Evolutionary conservation across 371 early-diverging fungal species (phyloP), one percentile per base, ranked within the genome.

Genomic region (Rhizopus sp.): DNA sequence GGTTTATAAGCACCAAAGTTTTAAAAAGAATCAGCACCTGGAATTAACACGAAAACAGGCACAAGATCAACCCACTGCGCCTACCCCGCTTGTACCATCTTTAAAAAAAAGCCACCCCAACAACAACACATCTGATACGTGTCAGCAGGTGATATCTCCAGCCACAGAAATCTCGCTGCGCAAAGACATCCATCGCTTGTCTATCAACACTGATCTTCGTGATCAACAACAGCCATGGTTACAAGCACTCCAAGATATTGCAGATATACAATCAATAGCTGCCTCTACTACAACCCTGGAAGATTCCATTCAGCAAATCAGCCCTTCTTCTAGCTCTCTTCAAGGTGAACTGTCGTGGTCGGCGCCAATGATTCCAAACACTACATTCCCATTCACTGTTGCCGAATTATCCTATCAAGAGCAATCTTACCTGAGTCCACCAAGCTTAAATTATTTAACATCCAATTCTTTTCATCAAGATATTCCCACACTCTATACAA

Each of bases 141-240:
- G 38, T 5, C 46, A 46, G 23, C 46, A 23, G 29, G 46, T 29
- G 44, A 1, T 0, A n/a, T 1, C n/a, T 37, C 13, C 38, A 3
- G 13, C 38, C 38, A 37, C 7, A 4, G 38, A 37, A 37, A 10
- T 10, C 5, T 37, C 41, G 10, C 15, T 12, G 10, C 41, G 15
- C 29, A 9, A 7, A 46, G 29, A 46, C 9, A 46, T 8, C 46
- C 3, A 46, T 29, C 2, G 29, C 4, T 29, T 23, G 9, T 23
- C 29, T 23, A 23, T 29, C 30, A 17, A 17, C 17, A 46, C 46
- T 29, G 46, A 41, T 1, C 2, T 15, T 7, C 38, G 13, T 6
- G 10, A 41, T 41, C 41, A 46, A 46, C 17, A 46, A 23, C 46
- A 46, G 12, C 46, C 46, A 7, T 46, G 46, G 46, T 29, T 23